A percentile compares a stretch with the other conserved stretches of the same genome.
Evolutionary conservation across 352 stramenopile species (phyloP).

Genomic region (Phytophthora sojae): DNA sequence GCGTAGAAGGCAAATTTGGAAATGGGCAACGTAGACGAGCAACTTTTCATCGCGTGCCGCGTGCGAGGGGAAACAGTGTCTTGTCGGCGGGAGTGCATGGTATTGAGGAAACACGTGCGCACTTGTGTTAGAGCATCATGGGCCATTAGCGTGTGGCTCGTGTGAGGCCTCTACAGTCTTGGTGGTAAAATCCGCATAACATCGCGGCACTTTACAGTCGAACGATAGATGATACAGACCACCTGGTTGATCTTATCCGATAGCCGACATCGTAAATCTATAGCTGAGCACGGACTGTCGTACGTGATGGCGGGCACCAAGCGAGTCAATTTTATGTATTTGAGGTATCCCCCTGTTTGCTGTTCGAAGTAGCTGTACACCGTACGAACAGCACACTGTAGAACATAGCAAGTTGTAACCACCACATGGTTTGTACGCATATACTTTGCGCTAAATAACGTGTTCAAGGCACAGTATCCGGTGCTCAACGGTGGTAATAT

Average conservation of each 20-base stretch:
- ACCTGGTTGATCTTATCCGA: slow-evolving; percentile 3
- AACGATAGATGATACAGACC: background rate
- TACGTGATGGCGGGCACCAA: slow-evolving; percentile 1
- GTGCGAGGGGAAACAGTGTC: background rate
- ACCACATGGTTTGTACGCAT: too few species aligned
- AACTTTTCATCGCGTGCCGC: background rate
- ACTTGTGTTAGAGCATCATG: too few species aligned
- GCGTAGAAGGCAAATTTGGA: background rate
- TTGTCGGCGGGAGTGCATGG: background rate
- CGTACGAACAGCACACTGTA: too few species aligned
- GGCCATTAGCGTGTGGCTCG: background rate
- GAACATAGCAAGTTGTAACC: too few species aligned
- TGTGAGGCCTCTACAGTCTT: background rate
- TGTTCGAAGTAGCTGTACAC: background rate
- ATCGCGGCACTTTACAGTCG: background rate
- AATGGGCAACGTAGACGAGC: background rate
- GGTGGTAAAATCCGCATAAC: background rate
- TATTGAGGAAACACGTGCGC: background rate
- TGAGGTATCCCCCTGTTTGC: background rate
- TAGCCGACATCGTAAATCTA: background rate
- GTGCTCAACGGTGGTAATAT: too few species aligned
- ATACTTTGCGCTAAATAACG: too few species aligned
- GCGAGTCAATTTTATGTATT: background rate
- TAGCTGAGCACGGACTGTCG: background rate
- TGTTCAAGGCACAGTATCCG: too few species aligned